Evolutionary conservation across 23 red algal genomes (phyloP), one percentile per base, ranked within the genome.

Genomic region (Pyropia yezoensis): DNA sequence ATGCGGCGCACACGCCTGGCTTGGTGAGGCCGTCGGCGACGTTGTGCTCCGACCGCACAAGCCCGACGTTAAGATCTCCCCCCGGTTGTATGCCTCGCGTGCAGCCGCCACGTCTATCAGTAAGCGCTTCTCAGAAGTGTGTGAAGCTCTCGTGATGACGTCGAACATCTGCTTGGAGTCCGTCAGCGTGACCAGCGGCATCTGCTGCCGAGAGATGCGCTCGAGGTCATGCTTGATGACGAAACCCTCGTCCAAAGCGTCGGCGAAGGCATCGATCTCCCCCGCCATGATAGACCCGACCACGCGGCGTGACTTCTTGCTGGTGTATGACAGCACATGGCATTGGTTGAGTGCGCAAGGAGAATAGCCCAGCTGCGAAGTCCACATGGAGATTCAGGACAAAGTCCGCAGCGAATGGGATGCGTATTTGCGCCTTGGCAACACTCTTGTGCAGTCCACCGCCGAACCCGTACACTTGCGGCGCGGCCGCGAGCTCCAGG

Each of bases 81-180:
- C 18, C n/a, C 13, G 18, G 18, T 61, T 74, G 33, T 59, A 59
- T 12, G 51, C 30, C 60, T 74, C 52, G 15, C 69, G 49, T 15
- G 3, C 51, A 13, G 52, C 50, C 22, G 25, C 45, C 15, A 74
- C 22, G 22, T 74, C 69, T 53, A 62, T 74, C 52, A 60, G 61
- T 21, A 74, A 21, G 9, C 69, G 49, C 56, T 74, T 74, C 60
- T 74, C 69, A 22, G 69, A 61, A 3, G 69, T 52, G 30, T 74
- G 69, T 21, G 57, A 25, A 7, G 52, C 69, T 7, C 60, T 52
- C 15, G 69, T 59, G 13, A 57, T 47, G 27, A 56, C 45, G 18
- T 75, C 57, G 18, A 75, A 75, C 56, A 75, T 20, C 18, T 30
- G 63, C 20, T 51, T 63, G 25, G 28, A 63, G 19, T 75, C 57